These are phyloP conservation scores for Keithomyces neogunnii DNA, from an alignment of 2,329 filamentous ascomycete species.

Conservation along the genomic window DNA sequence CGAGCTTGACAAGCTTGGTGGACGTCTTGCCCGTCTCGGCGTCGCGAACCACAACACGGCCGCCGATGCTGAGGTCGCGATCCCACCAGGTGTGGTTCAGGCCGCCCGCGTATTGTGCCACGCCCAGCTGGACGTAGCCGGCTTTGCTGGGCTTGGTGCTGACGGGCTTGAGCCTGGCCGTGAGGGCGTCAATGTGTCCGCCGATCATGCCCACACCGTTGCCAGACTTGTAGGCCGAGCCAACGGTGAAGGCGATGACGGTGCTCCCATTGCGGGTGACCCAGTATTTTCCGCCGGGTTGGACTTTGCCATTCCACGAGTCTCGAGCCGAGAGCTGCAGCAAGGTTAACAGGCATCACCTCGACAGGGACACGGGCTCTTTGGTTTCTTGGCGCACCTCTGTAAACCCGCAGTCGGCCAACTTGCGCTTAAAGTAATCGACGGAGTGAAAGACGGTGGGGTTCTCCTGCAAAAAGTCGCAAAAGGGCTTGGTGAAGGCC, in stretches of 20 bases:
- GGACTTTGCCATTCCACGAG: conserved; percentile 63
- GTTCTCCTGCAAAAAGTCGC: conserved; percentile 79
- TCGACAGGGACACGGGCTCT: neutral
- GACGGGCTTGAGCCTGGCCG: conserved; percentile 84
- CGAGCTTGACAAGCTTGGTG: conserved; percentile 78
- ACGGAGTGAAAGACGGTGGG: conserved; percentile 93
- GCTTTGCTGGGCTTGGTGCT: conserved; percentile 76
- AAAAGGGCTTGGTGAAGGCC: conserved; percentile 74
- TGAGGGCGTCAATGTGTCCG: conserved; percentile 88
- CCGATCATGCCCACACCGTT: conserved; percentile 85
- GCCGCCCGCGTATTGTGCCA: conserved; percentile 85
- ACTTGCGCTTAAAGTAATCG: conserved; percentile 64
- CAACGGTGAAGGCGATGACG: conserved; percentile 77
- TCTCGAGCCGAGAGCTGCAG: conserved; percentile 66
- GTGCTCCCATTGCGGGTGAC: conserved; percentile 78
- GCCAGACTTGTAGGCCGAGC: conserved; percentile 70
- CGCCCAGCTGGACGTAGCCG: conserved; percentile 81
- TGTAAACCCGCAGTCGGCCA: conserved; percentile 64
- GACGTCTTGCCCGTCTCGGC: conserved; percentile 63
- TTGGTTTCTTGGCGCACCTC: conserved; percentile 40
- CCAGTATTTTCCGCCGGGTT: conserved; percentile 82
- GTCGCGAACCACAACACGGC: conserved; percentile 77
- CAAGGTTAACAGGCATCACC: too few relatives aligned
- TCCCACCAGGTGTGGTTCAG: conserved; percentile 96
- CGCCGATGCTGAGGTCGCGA: conserved; percentile 83